phyloP scores from a whole-genome alignment of 2,329 filamentous ascomycete genomes.

The Ascochyta rabiei region DNA sequence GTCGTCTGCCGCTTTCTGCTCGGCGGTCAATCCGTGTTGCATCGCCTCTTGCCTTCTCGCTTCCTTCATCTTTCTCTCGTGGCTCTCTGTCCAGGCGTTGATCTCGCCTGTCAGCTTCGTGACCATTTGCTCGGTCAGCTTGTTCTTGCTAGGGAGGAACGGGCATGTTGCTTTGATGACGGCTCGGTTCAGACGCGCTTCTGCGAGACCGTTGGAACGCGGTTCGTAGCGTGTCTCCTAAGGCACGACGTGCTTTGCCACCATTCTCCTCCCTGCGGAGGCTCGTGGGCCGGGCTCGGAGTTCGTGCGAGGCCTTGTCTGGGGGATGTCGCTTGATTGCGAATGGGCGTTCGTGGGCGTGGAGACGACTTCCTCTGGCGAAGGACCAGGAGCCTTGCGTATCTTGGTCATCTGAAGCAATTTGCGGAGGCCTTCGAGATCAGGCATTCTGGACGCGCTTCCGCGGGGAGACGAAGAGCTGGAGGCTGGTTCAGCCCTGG shows the following conservation, averaged over 20 bases:
- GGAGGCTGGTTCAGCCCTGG: background rate
- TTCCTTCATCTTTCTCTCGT: background rate
- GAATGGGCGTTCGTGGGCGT: background rate
- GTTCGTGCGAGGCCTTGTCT: background rate
- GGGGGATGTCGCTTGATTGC: background rate
- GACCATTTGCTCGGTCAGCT: background rate
- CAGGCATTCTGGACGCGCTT: background rate
- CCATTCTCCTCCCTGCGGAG: background rate
- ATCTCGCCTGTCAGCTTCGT: background rate
- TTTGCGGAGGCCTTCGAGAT: background rate
- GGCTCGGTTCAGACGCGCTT: background rate
- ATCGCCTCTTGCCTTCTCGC: background rate
- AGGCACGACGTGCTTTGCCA: background rate
- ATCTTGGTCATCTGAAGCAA: constrained; percentile 3
- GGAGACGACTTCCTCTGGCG: background rate
- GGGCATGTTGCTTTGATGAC: background rate
- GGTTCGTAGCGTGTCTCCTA: constrained; percentile 9
- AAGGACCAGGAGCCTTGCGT: background rate
- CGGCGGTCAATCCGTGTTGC: background rate
- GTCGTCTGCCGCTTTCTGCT: background rate
- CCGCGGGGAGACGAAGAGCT: background rate
- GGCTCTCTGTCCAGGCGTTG: background rate
- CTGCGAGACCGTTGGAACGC: background rate
- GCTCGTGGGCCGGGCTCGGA: background rate
- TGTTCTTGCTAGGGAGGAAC: background rate